Evolutionary conservation across 805 yeast species (phyloP), one percentile per base, ranked within the genome.

Genomic region (Lipomyces yamanashiensis): DNA sequence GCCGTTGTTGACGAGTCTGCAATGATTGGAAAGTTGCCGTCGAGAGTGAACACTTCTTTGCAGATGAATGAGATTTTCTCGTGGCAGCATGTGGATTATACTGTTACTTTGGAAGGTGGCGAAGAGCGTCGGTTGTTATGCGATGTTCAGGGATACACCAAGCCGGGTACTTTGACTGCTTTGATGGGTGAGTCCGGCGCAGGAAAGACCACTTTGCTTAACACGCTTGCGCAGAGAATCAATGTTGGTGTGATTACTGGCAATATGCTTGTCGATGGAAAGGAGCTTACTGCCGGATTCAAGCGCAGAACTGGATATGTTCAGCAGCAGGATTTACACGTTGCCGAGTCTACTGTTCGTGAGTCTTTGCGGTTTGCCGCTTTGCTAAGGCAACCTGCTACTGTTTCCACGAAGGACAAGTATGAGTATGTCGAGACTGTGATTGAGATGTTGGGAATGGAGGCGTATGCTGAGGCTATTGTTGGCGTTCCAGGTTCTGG

Each of bases 181-280:
- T 79, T 88, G 63, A 88, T 88, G 92, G 95, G 95, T 72, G 89
- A 87, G 58, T 88, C 93, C 40, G 95, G 95, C 78, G 95, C 95
- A 52, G 95, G 95, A 78, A 88, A 88, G 72, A 88, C 95, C 33
- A 89, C 93, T 2, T 78, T 88, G 62, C 79, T 89, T 70, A 88
- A 88, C 74, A 86, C 87, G 69, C 80, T 89, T 64, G 86, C 91
- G 23, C 89, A 86, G 72, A 82, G 93, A 74, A 83, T 87, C 59
- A 82, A 86, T 49, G 79, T 83, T 74, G 95, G 93, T 76, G 85
- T 84, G 17, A 83, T 88, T 48, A 82, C 90, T 44, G 89, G 90
- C 71, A 88, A 87, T 71, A 82, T 85, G 81, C 77, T 87, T 74
- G 92, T 88, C 33, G 87, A 89, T 73, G 92, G 91, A 60, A 80